Percentiles rank a stretch among this genome's conserved stretches.
Conservation (phyloP, 1,284 basidiomycete genomes). For the Gymnopus androsaceus region DNA sequence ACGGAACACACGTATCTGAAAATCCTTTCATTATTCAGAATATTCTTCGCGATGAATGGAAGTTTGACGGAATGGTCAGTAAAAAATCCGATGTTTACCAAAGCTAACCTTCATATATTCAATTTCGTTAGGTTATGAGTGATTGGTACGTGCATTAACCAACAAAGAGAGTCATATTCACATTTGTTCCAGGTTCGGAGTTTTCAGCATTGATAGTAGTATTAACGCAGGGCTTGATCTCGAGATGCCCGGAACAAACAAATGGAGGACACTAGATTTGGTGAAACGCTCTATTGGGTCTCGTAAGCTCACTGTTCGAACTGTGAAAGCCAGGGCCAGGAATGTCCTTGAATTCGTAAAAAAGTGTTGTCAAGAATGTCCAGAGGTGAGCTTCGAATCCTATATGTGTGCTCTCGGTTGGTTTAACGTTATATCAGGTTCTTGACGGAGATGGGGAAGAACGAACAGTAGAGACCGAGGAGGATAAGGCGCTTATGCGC, state of each 20-base stretch:
- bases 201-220: conserved; percentile 64
- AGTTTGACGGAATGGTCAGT: conserved; percentile 59
- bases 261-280: conserved; percentile 67
- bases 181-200: conserved; percentile 52
- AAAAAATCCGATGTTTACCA: not conserved
- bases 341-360: conserved; percentile 68
- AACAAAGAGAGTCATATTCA: not conserved
- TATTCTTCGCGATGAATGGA: conserved; percentile 78
- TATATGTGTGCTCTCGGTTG: not conserved
- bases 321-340: conserved; percentile 67
- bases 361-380: conserved; percentile 60
- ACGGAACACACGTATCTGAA: conserved; percentile 74
- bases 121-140: conserved; percentile 49
- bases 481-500: conserved; percentile 63
- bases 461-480: conserved; percentile 58
- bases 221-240: conserved; percentile 79
- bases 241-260: conserved; percentile 77
- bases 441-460: conserved; percentile 69
- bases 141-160: conserved; percentile 60
- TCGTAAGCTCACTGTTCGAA: conserved; percentile 65
- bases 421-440: conserved; percentile 38
- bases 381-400: conserved; percentile 47
- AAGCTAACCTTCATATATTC: not conserved
- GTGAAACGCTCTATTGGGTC: conserved; percentile 63
- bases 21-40: conserved; percentile 60